A percentile compares a stretch with the other conserved stretches of the same genome.
Evolutionary conservation across 2,329 filamentous ascomycete genomes (phyloP).

Genomic region (Scytalidium sp.): DNA sequence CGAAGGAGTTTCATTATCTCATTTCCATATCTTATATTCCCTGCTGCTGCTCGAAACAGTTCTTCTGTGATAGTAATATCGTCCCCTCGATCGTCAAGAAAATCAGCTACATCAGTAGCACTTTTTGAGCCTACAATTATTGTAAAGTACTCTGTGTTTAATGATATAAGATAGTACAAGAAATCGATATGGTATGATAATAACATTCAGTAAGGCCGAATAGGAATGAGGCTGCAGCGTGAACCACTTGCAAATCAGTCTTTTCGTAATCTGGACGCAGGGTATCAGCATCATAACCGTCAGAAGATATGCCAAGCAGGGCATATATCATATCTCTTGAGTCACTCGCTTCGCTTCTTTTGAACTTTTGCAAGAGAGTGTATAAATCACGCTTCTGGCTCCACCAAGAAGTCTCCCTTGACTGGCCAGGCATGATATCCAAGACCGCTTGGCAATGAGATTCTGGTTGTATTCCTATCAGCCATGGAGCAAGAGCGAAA

Average conservation of each 20-base stretch:
- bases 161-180: no score
- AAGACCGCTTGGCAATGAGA: conserved; percentile 10
- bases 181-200: no score
- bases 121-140: no score
- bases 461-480: background rate
- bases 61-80: background rate
- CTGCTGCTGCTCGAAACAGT: background rate
- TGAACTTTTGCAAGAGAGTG: conserved; percentile 9
- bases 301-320: conserved; percentile 7
- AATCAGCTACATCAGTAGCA: no score
- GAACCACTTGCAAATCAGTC: conserved; percentile 7
- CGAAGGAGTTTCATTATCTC: background rate
- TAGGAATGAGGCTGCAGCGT: no score
- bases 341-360: conserved; percentile 8
- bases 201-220: no score
- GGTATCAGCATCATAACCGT: conserved; percentile 2
- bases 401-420: conserved; percentile 9
- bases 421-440: conserved; percentile 11
- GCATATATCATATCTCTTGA: conserved; percentile 10
- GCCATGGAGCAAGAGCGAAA: conserved; percentile 4
- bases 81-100: no score
- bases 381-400: conserved; percentile 4
- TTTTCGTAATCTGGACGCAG: conserved; percentile 12
- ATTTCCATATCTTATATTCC: background rate
- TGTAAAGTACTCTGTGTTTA: no score